Evolutionary conservation across 495 filamentous ascomycete species (phyloP).

Genomic region (Friedmanniomyces simplex): DNA sequence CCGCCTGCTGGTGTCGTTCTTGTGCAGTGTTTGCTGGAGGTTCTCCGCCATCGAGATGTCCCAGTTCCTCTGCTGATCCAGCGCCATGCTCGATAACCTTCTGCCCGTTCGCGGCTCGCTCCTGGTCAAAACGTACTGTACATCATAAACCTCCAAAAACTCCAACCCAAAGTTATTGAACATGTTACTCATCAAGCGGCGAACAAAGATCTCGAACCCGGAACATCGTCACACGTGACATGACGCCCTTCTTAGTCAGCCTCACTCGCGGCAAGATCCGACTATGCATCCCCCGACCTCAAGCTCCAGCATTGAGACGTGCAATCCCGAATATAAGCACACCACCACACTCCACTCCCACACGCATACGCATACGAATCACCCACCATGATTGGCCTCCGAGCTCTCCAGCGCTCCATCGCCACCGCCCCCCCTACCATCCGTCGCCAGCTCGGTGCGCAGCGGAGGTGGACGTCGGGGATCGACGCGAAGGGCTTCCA

Average conservation of each 20-base stretch:
- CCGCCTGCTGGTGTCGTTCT: background rate
- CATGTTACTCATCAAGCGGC: too few species aligned
- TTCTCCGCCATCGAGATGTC: constrained; percentile 19
- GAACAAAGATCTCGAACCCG: too few species aligned
- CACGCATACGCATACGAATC: background rate
- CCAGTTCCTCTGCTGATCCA: constrained; percentile 18
- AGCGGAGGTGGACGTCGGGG: background rate
- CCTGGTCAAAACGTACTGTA: too few species aligned
- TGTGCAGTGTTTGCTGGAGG: background rate
- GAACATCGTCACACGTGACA: background rate
- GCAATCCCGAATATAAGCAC: background rate
- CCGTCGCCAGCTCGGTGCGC: background rate
- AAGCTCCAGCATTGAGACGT: background rate
- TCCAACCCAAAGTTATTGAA: too few species aligned
- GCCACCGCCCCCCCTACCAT: constrained; percentile 1
- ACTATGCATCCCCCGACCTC: background rate
- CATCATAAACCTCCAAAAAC: too few species aligned
- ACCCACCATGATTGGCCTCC: constrained; percentile 16
- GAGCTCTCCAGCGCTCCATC: constrained; percentile 5
- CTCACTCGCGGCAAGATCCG: background rate
- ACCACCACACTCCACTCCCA: background rate
- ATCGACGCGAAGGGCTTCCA: background rate
- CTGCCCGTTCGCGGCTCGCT: background rate
- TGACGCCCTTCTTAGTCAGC: background rate
- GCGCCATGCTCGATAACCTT: constrained; percentile 3